phyloP scores from a whole-genome alignment of 2,329 filamentous ascomycete genomes.

The Colletotrichum plurivorum region DNA sequence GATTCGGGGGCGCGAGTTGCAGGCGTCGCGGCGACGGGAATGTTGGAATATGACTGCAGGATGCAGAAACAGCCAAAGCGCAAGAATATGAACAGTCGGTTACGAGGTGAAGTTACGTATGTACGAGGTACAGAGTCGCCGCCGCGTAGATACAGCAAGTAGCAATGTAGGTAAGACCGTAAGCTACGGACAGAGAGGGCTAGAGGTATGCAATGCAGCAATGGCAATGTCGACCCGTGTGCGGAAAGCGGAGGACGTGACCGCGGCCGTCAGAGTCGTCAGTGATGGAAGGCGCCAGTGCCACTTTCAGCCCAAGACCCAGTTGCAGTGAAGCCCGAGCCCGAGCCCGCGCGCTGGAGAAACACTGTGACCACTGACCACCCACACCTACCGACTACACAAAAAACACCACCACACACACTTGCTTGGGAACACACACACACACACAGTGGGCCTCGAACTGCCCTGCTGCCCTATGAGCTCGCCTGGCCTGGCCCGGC shows the following conservation, averaged over 20 bases:
- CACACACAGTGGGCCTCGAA: not conserved
- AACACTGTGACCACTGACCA: not conserved
- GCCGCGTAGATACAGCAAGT: no score
- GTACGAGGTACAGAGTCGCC: slow-evolving; percentile 19
- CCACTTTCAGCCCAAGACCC: slow-evolving; percentile 34
- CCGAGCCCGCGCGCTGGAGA: slow-evolving; percentile 8
- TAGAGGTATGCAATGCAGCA: slow-evolving; percentile 4
- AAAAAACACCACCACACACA: not conserved
- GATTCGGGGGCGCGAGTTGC: slow-evolving; percentile 20
- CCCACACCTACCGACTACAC: no score
- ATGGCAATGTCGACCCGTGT: slow-evolving; percentile 36
- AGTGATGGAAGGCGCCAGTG: not conserved
- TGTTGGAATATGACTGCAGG: slow-evolving; percentile 23
- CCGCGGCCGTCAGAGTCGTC: not conserved
- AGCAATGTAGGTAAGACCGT: no score
- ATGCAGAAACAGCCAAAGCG: slow-evolving; percentile 20
- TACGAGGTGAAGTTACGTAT: slow-evolving; percentile 24
- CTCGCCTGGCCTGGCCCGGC: not conserved
- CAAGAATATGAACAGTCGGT: slow-evolving; percentile 13
- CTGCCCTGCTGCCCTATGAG: slow-evolving; percentile 17
- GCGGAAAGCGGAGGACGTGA: slow-evolving; percentile 30
- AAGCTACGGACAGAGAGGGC: no score
- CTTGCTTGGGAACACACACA: no score
- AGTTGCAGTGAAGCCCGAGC: slow-evolving; percentile 34
- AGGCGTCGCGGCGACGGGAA: slow-evolving; percentile 21